Evolutionary conservation across 805 yeast species (phyloP).

Genomic region (Blastobotrys muscicola): DNA sequence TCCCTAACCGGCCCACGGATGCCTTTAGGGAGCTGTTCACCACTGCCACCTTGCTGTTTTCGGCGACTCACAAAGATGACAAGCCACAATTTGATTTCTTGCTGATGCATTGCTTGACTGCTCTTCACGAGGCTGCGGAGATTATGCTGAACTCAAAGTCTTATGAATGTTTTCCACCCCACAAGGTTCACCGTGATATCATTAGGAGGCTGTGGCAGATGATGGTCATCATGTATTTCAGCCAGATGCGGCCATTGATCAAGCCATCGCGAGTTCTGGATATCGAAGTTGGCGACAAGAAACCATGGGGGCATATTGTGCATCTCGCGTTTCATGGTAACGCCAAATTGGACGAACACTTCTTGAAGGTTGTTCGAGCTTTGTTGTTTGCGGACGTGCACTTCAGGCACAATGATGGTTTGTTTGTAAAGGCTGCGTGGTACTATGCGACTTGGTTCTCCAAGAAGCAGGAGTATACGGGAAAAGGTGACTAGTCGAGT

Average conservation of each 20-base stretch:
- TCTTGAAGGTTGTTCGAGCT: conserved; percentile 18
- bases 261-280: conserved; percentile 6
- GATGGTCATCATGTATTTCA: conserved; percentile 13
- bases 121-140: conserved; percentile 20
- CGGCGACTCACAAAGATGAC: conserved; percentile 16
- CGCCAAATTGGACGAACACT: conserved; percentile 10
- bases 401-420: conserved; percentile 5
- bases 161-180: too few species aligned
- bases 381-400: conserved; percentile 13
- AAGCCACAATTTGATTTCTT: conserved; percentile 21
- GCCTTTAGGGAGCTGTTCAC: conserved; percentile 12
- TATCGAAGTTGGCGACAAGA: conserved; percentile 4
- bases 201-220: conserved; percentile 12
- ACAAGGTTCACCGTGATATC: conserved; percentile 5
- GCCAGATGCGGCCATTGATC: conserved; percentile 14
- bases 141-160: conserved; percentile 8
- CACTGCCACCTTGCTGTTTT: conserved; percentile 14
- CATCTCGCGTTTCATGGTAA: not conserved
- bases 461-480: too few species aligned
- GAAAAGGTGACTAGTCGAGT: too few species aligned
- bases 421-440: too few species aligned
- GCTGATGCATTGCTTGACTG: conserved; percentile 23
- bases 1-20: conserved; percentile 13
- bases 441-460: too few species aligned
- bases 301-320: conserved; percentile 12